Evolutionary conservation across 352 stramenopile genomes (phyloP).

Genomic region (Stephanocyclus meneghinianus): DNA sequence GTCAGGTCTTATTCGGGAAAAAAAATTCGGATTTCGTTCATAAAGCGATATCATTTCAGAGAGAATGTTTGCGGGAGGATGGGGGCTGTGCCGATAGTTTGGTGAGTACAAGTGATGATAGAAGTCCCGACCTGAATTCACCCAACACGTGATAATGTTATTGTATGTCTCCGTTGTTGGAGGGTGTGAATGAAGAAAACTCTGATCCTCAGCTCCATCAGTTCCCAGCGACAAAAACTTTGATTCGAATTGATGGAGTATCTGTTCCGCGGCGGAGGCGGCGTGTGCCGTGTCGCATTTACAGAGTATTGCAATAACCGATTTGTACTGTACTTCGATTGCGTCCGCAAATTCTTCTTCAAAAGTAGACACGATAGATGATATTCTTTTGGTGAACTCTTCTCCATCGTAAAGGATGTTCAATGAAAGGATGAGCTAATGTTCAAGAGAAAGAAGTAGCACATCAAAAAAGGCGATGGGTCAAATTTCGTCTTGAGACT

Average conservation of each 20-base stretch:
- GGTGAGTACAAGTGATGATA: not conserved
- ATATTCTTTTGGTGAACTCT: constrained; percentile 29
- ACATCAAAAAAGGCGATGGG: not conserved
- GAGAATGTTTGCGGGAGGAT: constrained; percentile 42
- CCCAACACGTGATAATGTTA: constrained; percentile 32
- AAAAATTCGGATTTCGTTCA: constrained; percentile 9
- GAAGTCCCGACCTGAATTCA: constrained; percentile 1
- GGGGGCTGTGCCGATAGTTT: constrained; percentile 22
- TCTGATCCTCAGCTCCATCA: not conserved
- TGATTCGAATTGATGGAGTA: constrained; percentile 38
- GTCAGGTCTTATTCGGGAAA: constrained; percentile 35
- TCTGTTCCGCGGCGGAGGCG: constrained; percentile 24
- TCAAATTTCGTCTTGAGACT: not conserved
- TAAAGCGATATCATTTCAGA: constrained; percentile 36
- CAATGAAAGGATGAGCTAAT: constrained; percentile 19
- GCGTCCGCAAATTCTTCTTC: constrained; percentile 21
- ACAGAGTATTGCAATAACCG: constrained; percentile 39
- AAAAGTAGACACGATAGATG: constrained; percentile 23
- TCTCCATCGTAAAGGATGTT: constrained; percentile 24
- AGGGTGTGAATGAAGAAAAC: constrained; percentile 23
- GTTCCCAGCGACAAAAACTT: not conserved
- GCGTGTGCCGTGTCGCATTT: constrained; percentile 31
- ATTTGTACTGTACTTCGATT: constrained; percentile 34
- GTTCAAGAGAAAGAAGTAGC: not conserved
- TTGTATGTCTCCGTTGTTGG: constrained; percentile 47